Evolutionary conservation across 176 grass and related monocot species (phyloP).

Genomic region (Aegilops bicornis): DNA sequence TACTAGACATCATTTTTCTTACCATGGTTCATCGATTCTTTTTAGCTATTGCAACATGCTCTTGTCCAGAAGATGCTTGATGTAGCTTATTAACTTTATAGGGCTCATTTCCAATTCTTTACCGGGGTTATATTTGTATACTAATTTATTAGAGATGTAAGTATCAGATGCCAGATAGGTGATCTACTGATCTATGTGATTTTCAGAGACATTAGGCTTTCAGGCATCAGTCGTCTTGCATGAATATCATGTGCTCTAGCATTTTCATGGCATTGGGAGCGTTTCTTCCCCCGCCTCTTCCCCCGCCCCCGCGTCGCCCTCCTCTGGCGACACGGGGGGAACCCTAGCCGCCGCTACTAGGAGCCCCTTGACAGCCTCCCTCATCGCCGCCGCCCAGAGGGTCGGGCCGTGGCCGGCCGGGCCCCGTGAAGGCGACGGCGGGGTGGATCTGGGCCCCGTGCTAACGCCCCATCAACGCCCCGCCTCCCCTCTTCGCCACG

Average conservation of each 20-base stretch:
- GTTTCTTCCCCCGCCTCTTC: too few species aligned
- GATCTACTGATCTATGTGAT: slow-evolving; percentile 7
- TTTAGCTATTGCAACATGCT: slow-evolving; percentile 35
- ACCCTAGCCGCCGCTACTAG: too few species aligned
- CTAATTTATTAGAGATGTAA: slow-evolving; percentile 12
- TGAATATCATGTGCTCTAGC: background rate
- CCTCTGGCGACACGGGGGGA: too few species aligned
- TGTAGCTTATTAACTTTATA: slow-evolving; percentile 16
- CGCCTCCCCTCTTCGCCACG: too few species aligned
- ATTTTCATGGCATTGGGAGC: background rate
- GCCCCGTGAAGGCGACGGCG: too few species aligned
- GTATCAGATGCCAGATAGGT: slow-evolving; percentile 6
- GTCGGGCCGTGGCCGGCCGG: too few species aligned
- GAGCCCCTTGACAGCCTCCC: too few species aligned
- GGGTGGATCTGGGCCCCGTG: too few species aligned
- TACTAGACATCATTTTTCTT: slow-evolving; percentile 28
- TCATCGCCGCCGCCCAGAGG: too few species aligned
- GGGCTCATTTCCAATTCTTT: background rate
- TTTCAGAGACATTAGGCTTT: background rate
- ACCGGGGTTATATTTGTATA: slow-evolving; percentile 1
- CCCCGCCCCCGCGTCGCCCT: too few species aligned
- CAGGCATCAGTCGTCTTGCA: slow-evolving; percentile 1
- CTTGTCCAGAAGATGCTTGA: slow-evolving; percentile 18
- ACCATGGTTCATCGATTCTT: slow-evolving; percentile 40
- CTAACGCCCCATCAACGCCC: too few species aligned